Evolutionary conservation across 116 monocot species (phyloP).

Genomic region (Dioscorea cayenensis): DNA sequence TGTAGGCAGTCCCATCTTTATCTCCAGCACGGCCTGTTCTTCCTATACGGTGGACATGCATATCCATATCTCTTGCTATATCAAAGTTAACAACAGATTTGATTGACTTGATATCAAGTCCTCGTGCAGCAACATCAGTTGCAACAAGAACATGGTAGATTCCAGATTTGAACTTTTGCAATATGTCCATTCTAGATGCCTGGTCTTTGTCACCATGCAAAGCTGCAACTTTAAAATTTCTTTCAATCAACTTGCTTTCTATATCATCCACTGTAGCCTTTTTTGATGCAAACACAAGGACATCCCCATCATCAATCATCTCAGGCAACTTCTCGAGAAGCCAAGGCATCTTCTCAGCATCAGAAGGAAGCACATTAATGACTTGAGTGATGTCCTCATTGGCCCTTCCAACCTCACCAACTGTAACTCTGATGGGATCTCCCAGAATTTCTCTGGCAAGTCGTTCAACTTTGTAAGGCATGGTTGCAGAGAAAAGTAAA

Average conservation of each 20-base stretch:
- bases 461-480: constrained; percentile 89
- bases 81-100: constrained; percentile 98
- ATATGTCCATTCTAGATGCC: constrained; percentile 88
- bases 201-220: constrained; percentile 99
- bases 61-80: constrained; percentile 98
- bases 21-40: constrained; percentile 99
- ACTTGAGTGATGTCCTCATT: constrained; percentile 98
- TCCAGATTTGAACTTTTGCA: constrained; percentile 94
- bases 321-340: constrained; percentile 79
- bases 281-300: constrained; percentile 94
- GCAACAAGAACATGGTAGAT: constrained; percentile 87
- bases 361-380: constrained; percentile 78
- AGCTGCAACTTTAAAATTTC: constrained; percentile 78
- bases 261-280: constrained; percentile 93
- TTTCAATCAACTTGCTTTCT: constrained; percentile 61
- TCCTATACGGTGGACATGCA: constrained; percentile 99
- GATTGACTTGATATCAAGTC: constrained; percentile 96
- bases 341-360: constrained; percentile 95
- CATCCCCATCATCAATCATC: constrained; percentile 95
- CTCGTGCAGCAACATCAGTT: constrained; percentile 99
- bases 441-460: constrained; percentile 84
- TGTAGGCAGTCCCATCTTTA: constrained; percentile 95
- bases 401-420: constrained; percentile 94
- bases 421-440: constrained; percentile 91
- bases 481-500: constrained; percentile 94